These are phyloP conservation scores for Kalmanozyma brasiliensis DNA, from an alignment of 1,284 basidiomycete species.

Conservation along the genomic window DNA sequence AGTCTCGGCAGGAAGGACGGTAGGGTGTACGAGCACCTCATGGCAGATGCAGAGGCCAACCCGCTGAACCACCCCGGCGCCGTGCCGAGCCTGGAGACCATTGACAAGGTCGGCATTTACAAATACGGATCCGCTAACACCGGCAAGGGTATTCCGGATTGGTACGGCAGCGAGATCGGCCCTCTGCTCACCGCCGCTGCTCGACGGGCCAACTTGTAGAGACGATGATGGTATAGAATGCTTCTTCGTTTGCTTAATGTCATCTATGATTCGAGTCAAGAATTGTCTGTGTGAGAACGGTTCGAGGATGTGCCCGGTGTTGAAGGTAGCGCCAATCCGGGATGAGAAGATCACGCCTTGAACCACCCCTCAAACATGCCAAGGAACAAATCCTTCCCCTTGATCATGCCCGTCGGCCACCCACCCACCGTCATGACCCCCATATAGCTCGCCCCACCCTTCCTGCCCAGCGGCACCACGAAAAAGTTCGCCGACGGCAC, in stretches of 20 bases:
- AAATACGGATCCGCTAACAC: conserved; percentile 44
- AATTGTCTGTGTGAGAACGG: no score
- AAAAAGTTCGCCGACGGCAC: conserved; percentile 16
- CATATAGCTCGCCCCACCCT: conserved; percentile 37
- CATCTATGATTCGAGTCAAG: conserved; percentile 3
- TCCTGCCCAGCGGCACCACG: conserved; percentile 41
- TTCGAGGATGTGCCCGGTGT: no score
- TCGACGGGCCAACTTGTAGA: conserved; percentile 35
- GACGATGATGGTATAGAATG: not conserved
- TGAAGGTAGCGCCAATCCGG: not conserved
- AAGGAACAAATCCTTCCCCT: conserved; percentile 45
- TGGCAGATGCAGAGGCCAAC: conserved; percentile 75
- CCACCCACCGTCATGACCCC: conserved; percentile 23
- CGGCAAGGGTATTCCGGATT: conserved; percentile 58
- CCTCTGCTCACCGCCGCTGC: conserved; percentile 52
- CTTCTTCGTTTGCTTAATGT: not conserved
- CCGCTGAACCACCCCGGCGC: conserved; percentile 73
- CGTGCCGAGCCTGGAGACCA: conserved; percentile 17
- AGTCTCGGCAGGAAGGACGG: conserved; percentile 76
- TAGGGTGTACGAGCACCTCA: conserved; percentile 77
- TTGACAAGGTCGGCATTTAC: conserved; percentile 52
- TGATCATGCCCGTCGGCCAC: conserved; percentile 34
- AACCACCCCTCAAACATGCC: conserved; percentile 27
- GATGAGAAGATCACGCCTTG: conserved; percentile 12
- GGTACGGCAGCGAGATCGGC: conserved; percentile 51